phyloP scores from a whole-genome alignment of 139 green algal species.

The Closterium sp. region DNA sequence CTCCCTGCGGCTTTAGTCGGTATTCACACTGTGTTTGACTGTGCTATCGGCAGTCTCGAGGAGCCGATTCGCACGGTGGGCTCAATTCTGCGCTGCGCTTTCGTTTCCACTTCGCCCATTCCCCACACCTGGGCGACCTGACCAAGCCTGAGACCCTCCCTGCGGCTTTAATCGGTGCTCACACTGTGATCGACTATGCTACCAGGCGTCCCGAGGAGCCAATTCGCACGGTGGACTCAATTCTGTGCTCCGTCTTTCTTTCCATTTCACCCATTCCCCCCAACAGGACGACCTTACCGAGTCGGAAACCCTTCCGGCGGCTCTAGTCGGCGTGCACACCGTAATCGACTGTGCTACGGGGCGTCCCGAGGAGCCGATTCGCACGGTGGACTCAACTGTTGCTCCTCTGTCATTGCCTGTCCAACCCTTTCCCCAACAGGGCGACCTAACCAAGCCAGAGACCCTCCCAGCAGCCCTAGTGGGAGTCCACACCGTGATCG shows the following conservation, averaged over 20 bases:
- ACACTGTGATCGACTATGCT: constrained; percentile 93
- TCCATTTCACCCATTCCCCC: background rate
- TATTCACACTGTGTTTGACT: constrained; percentile 94
- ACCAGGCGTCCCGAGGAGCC: constrained; percentile 93
- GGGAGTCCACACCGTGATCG: constrained; percentile 91
- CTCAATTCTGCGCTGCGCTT: constrained; percentile 51
- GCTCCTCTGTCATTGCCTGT: too few species aligned
- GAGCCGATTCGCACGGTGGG: constrained; percentile 82
- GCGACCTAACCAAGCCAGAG: constrained; percentile 86
- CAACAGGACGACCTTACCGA: constrained; percentile 87
- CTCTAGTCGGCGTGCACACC: constrained; percentile 91
- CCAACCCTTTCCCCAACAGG: constrained; percentile 55
- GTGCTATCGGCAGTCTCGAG: constrained; percentile 92
- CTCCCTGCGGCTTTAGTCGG: constrained; percentile 93
- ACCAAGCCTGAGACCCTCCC: constrained; percentile 86
- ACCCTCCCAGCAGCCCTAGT: constrained; percentile 93
- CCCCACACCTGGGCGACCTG: constrained; percentile 79
- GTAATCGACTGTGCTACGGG: constrained; percentile 97
- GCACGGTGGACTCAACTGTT: constrained; percentile 73
- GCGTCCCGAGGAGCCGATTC: constrained; percentile 87
- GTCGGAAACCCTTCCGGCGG: constrained; percentile 83
- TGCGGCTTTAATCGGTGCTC: constrained; percentile 91
- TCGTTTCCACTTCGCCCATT: background rate
- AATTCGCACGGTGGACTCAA: constrained; percentile 79
- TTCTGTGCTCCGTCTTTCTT: background rate